Percentiles rank a stretch among this genome's conserved stretches.
These are phyloP conservation scores for Epichloe glyceriae DNA, from an alignment of 2,329 filamentous ascomycete genomes.

Conservation along the genomic window DNA sequence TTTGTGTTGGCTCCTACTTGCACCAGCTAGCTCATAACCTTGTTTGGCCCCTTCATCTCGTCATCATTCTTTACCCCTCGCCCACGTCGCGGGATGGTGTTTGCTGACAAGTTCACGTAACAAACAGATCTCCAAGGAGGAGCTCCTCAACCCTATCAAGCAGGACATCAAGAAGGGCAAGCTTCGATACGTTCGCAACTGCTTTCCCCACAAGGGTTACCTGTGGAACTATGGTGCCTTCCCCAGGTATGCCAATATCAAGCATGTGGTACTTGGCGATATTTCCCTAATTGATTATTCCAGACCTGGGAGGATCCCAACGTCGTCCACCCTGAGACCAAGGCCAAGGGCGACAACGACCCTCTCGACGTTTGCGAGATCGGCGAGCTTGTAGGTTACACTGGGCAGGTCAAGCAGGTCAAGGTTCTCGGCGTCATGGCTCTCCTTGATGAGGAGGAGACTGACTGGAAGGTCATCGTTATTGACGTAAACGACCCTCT, in stretches of 20 bases:
- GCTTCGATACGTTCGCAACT: slow-evolving; percentile 98
- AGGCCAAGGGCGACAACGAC: slow-evolving; percentile 99
- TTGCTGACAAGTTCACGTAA: slow-evolving; percentile 12
- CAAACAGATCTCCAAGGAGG: slow-evolving; percentile 88
- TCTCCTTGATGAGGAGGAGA: slow-evolving; percentile 97
- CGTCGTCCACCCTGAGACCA: slow-evolving; percentile 90
- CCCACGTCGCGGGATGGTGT: not conserved
- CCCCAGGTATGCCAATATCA: slow-evolving; percentile 55
- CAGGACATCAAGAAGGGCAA: slow-evolving; percentile 99
- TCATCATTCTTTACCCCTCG: not conserved
- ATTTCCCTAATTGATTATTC: not conserved
- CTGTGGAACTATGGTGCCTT: slow-evolving; percentile 99
- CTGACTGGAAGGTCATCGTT: slow-evolving; percentile 99
- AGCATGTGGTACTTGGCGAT: not conserved
- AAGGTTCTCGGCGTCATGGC: slow-evolving; percentile 99
- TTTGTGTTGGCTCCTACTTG: too few species aligned
- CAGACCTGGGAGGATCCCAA: slow-evolving; percentile 99
- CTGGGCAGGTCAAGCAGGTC: slow-evolving; percentile 97
- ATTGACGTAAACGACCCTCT: slow-evolving; percentile 97
- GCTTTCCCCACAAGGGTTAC: slow-evolving; percentile 99
- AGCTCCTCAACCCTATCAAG: slow-evolving; percentile 97
- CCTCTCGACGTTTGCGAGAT: slow-evolving; percentile 99
- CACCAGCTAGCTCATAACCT: not conserved
- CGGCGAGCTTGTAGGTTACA: slow-evolving; percentile 91
- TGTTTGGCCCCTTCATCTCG: not conserved